Base-by-base conservation (phyloP, 306 rosid genomes). In the Ochetophila trinervis region DNA sequence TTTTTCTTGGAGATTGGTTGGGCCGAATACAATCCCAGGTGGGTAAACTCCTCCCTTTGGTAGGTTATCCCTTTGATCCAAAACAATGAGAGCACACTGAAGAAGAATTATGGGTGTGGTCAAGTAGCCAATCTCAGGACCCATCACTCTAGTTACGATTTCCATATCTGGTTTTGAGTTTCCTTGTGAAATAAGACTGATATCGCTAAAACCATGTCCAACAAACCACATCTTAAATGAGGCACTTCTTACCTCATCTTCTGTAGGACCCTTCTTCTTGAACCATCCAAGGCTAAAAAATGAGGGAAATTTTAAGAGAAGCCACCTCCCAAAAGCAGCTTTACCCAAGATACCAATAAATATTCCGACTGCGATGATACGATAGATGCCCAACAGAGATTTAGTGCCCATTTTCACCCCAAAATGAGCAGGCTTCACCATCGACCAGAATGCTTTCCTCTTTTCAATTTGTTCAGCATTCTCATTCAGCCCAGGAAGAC, bases 221-320 rank as follows among this genome's bases (percentile, higher is more conserved):
- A 89, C 78, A 67, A 84, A 89, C 96, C 98, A 92, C 93, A 92
- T 92, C 75, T 89, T 87, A 64, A 92, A 92, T 3, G 91, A 74
- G 21, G 95, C 88, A 32, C 95, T 85, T 52, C 73, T 80, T 8
- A 92, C 74, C 74, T 87, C 92, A 32, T 89, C 91, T 65, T 92
- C 90, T 0, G 98, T 74, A 22, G 96, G 98, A 36, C 98, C 96
- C 27, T 82, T 72, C 85, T 85, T 83, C 67, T 76, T 80, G 84
- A 87, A 89, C 81, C 71, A 82, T 17, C 95, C 96, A 2, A 89
- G 75, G 68, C 83, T 89, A 65, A 92, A 92, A 27, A 89, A 55
- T 0, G 96, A 80, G 67, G 98, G 98, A 34, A 85, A 92, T 54
- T 72, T 87, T 66, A 87, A 69, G 37, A 87, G 95, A 79, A 92